phyloP scores from a whole-genome alignment of 192 early-diverging fungal species.

The Mortierella alpina region DNA sequence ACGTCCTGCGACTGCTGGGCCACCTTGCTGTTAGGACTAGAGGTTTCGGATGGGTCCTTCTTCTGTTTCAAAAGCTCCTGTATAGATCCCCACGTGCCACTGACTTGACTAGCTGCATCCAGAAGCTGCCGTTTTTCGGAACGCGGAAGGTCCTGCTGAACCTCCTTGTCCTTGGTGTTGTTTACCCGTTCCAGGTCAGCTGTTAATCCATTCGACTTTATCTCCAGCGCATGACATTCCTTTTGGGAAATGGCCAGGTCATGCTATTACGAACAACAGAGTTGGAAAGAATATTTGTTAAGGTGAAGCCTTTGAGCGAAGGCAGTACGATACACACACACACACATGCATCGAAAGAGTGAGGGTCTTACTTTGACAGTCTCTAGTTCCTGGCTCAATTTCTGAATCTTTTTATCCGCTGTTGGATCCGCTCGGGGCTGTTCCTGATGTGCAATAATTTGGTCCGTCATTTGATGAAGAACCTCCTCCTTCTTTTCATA shows the following conservation, averaged over 20 bases:
- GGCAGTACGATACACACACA: no score
- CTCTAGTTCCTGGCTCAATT: constrained; percentile 8
- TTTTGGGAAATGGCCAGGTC: neutral
- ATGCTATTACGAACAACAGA: neutral
- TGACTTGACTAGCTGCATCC: constrained; percentile 25
- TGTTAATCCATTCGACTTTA: neutral
- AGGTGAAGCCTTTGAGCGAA: no score
- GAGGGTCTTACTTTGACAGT: constrained; percentile 4
- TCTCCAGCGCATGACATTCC: neutral
- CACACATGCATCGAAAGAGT: neutral
- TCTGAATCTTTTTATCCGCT: neutral
- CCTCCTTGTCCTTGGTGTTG: neutral
- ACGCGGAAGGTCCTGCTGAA: no score
- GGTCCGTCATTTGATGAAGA: constrained; percentile 44
- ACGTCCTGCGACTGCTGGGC: neutral
- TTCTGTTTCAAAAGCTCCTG: constrained; percentile 6
- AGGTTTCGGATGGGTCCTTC: neutral
- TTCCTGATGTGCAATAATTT: constrained; percentile 27
- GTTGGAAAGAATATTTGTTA: no score
- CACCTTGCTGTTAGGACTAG: neutral
- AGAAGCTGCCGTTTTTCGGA: neutral
- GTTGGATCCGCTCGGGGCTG: neutral
- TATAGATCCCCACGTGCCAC: constrained; percentile 22
- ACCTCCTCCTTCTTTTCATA: constrained; percentile 45
- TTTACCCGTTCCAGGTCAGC: neutral